Conservation (phyloP, 2,329 filamentous ascomycete genomes). For the Aspergillus tamarii region DNA sequence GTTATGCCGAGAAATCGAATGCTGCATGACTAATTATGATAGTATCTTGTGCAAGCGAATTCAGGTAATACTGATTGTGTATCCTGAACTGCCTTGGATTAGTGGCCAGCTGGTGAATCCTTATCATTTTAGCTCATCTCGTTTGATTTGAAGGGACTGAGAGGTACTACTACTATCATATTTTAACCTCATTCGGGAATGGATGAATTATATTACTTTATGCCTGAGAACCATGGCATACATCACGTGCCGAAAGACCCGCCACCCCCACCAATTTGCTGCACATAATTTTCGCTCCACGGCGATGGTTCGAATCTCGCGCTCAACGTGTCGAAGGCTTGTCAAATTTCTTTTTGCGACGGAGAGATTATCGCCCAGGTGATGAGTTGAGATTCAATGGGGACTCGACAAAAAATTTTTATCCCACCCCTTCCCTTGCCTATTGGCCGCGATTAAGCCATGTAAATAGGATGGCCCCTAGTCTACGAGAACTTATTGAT, state of each 20-base stretch:
- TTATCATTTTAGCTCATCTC: no score
- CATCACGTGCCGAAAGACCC: constrained; percentile 3
- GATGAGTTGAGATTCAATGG: constrained; percentile 9
- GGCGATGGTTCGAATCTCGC: constrained; percentile 38
- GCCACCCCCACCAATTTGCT: constrained; percentile 6
- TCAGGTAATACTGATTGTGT: background rate
- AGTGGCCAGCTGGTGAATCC: no score
- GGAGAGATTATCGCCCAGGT: constrained; percentile 13
- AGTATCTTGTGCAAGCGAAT: background rate
- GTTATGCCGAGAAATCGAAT: constrained; percentile 1
- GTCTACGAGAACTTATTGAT: constrained; percentile 61
- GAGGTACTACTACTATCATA: background rate
- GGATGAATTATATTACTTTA: background rate
- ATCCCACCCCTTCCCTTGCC: constrained; percentile 8
- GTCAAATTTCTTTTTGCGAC: background rate
- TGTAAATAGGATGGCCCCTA: constrained; percentile 47
- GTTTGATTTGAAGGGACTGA: no score
- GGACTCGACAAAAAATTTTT: background rate
- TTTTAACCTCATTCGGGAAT: background rate
- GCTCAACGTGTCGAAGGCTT: constrained; percentile 5
- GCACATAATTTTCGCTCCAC: constrained; percentile 16
- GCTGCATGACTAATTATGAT: background rate
- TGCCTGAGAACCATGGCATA: background rate
- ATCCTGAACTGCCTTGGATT: background rate
- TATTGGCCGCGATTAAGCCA: constrained; percentile 12